These are phyloP conservation scores for Neofusicoccum laricinum DNA, from an alignment of 2,329 filamentous ascomycete species.

Conservation along the genomic window DNA sequence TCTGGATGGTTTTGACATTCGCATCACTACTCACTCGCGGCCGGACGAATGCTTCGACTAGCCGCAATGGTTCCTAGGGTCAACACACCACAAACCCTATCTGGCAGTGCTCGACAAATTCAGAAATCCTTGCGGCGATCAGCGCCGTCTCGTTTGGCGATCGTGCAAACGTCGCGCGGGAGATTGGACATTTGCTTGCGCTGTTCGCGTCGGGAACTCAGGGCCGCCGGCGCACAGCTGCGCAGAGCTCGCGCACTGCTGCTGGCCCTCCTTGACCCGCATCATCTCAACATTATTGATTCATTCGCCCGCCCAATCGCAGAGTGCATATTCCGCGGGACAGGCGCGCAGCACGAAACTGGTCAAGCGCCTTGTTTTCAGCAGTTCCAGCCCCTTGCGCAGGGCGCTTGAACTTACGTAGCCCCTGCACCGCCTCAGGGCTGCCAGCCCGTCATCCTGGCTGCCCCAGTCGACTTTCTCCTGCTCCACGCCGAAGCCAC, in stretches of 20 bases:
- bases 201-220: not conserved
- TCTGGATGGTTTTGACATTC: no score
- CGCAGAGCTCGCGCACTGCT: not conserved
- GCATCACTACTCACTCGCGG: no score
- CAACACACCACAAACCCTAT: not conserved
- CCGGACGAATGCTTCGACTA: no score
- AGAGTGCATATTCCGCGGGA: not conserved
- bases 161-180: constrained; percentile 11
- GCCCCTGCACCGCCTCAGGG: constrained; percentile 16
- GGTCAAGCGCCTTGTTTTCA: not conserved
- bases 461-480: not conserved
- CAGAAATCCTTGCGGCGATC: constrained; percentile 8
- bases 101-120: not conserved
- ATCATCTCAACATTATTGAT: not conserved
- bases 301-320: not conserved
- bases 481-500: constrained; percentile 13
- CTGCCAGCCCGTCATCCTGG: not conserved
- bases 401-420: constrained; percentile 11
- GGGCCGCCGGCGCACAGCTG: not conserved
- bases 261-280: not conserved
- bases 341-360: not conserved
- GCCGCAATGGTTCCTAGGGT: not conserved
- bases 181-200: not conserved
- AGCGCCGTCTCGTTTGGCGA: not conserved
- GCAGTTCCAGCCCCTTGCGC: constrained; percentile 12